Evolutionary conservation across 768 basidiomycete species (phyloP).

Genomic region (Rhizopogon vinicolor): DNA sequence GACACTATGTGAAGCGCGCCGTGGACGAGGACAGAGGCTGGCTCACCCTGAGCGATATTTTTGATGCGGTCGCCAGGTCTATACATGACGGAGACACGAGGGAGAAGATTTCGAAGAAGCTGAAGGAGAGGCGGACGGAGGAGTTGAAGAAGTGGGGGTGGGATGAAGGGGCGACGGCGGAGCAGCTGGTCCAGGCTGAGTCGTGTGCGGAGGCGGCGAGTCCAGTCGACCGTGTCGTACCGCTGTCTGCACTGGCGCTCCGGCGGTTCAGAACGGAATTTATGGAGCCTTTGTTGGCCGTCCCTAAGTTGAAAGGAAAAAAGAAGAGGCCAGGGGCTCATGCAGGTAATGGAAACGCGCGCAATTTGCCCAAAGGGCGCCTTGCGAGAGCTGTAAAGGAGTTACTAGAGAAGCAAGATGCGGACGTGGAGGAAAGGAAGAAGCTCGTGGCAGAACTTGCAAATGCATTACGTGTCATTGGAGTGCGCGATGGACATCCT

Average conservation of each 20-base stretch:
- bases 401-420: slow-evolving; percentile 50
- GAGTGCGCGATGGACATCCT: slow-evolving; percentile 60
- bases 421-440: slow-evolving; percentile 41
- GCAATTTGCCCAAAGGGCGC: slow-evolving; percentile 53
- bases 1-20: slow-evolving; percentile 72
- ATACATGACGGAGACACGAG: slow-evolving; percentile 49
- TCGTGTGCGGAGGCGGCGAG: slow-evolving; percentile 75
- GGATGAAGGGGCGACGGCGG: slow-evolving; percentile 42
- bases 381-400: slow-evolving; percentile 65
- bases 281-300: slow-evolving; percentile 61
- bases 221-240: slow-evolving; percentile 58
- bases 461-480: slow-evolving; percentile 43
- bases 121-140: slow-evolving; percentile 54
- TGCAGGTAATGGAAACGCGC: slow-evolving; percentile 29
- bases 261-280: slow-evolving; percentile 71
- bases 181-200: slow-evolving; percentile 53
- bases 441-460: slow-evolving; percentile 48
- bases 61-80: slow-evolving; percentile 55
- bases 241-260: slow-evolving; percentile 58
- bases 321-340: slow-evolving; percentile 47
- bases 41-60: slow-evolving; percentile 62
- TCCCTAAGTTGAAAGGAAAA: slow-evolving; percentile 56
- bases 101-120: slow-evolving; percentile 51
- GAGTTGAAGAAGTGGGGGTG: slow-evolving; percentile 76
- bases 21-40: slow-evolving; percentile 78